phyloP scores from a whole-genome alignment of 2,329 filamentous ascomycete genomes.

The Aspergillus luchuensis region DNA sequence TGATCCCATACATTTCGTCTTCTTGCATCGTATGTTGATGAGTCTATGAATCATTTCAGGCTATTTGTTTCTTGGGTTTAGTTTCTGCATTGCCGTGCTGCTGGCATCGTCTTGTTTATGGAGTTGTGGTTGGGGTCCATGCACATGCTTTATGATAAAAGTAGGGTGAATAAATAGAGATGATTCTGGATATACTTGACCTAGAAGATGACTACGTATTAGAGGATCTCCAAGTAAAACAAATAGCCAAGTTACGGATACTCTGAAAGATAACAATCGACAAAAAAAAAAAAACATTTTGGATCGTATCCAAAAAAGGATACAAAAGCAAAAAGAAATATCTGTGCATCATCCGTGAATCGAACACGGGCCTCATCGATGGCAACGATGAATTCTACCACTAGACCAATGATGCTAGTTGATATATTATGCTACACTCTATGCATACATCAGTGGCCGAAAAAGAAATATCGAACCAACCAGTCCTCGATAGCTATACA shows the following conservation, averaged over 20 bases:
- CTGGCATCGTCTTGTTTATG: constrained; percentile 5
- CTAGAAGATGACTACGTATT: too few species aligned
- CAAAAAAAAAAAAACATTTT: too few species aligned
- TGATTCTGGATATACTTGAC: background rate
- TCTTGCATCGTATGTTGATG: constrained; percentile 8
- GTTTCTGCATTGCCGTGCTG: background rate
- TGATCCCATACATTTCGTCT: constrained; percentile 32
- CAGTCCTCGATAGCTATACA: too few species aligned
- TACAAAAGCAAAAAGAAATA: too few species aligned
- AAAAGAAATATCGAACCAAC: too few species aligned
- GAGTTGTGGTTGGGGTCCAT: constrained; percentile 8
- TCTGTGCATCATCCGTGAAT: constrained; percentile 45
- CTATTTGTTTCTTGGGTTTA: background rate
- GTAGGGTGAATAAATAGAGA: background rate
- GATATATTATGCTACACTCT: background rate
- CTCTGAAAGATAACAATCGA: too few species aligned
- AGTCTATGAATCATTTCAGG: constrained; percentile 8
- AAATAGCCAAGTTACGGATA: too few species aligned
- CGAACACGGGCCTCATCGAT: constrained; percentile 51
- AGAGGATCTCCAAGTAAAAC: too few species aligned
- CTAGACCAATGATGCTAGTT: constrained; percentile 46
- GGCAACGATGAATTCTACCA: constrained; percentile 49
- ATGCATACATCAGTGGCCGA: too few species aligned
- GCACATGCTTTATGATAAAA: constrained; percentile 5
- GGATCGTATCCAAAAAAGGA: too few species aligned